Conservation (phyloP, 2,329 filamentous ascomycete genomes). For the Neofusicoccum parvum region DNA sequence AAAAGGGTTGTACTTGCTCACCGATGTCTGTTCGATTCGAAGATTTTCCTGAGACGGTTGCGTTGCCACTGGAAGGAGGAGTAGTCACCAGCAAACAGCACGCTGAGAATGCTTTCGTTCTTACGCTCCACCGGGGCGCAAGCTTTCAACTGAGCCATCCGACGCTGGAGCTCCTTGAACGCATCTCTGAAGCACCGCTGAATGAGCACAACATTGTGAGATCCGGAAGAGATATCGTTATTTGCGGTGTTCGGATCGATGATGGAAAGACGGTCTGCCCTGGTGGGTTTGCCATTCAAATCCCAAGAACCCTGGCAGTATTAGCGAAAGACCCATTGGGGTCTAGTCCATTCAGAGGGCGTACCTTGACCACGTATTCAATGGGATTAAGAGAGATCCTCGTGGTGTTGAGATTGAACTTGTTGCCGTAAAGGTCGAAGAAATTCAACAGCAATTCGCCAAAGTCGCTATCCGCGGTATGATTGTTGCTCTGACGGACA, state of each 20-base stretch:
- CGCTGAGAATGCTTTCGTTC: conserved; percentile 65
- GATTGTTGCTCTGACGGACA: conserved; percentile 62
- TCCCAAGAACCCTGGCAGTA: conserved; percentile 19
- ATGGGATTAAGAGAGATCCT: conserved; percentile 79
- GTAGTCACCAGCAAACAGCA: conserved; percentile 79
- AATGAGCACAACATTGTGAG: conserved; percentile 68
- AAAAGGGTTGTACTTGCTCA: not conserved
- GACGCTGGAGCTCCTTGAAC: conserved; percentile 43
- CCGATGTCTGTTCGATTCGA: not conserved
- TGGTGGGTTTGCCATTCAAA: conserved; percentile 36
- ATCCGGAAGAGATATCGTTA: conserved; percentile 92
- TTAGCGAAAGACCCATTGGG: not conserved
- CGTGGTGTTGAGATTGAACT: conserved; percentile 69
- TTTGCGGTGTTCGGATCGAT: conserved; percentile 83
- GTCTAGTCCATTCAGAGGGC: conserved; percentile 26
- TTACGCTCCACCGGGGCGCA: conserved; percentile 32
- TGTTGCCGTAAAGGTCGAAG: conserved; percentile 83
- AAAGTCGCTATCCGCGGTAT: conserved; percentile 67
- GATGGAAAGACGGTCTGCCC: conserved; percentile 71
- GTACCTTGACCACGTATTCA: conserved; percentile 74
- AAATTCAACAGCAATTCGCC: conserved; percentile 85
- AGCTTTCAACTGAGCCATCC: conserved; percentile 56
- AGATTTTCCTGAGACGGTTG: conserved; percentile 39
- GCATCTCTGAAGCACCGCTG: conserved; percentile 66
- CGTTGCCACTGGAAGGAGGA: conserved; percentile 71